Evolutionary conservation across 2,329 filamentous ascomycete species (phyloP), one percentile per base, ranked within the genome.

Genomic region (Diaporthe aspalathi): DNA sequence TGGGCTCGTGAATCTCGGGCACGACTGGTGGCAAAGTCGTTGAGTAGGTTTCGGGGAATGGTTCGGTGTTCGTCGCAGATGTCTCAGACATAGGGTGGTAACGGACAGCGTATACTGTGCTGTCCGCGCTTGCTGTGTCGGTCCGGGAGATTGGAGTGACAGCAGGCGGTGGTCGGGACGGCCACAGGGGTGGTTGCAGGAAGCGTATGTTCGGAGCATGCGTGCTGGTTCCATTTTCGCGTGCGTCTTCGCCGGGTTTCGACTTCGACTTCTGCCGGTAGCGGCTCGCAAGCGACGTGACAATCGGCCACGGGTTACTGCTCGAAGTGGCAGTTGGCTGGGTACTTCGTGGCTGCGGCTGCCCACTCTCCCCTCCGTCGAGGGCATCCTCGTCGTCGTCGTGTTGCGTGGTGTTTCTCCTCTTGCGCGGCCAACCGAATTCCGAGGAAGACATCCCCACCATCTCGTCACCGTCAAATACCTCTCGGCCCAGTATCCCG

Each of bases 401-500:
- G 29, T 74, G 72, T 38, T 74, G 76, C 11, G 35, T 38, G 35
- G 73, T 75, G 1, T 76, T 79, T 66, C 80, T 84, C 71, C 77
- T 78, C 68, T 80, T 81, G 43, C 80, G 81, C 17, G 78, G 81
- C 84, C 87, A 88, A 14, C 82, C 79, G 32, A 84, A 84, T 49
- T 89, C 86, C 1, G 86, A 81, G 2, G 86, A 83, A 47, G 87
- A 85, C 20, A 86, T 82, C 63, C 95, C 93, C 47, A 97, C 85
- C 91, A 96, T 97, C 78, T 97, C 95, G 77, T 98, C 95, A 4
- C 94, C 95, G 76, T 98, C 95, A 77, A 97, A 97, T 0, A 98
- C 91, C 78, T 98, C 95, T 74, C 95, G 87, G 4, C 95, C 95
- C 1, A 98, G 83, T 69, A 98, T 97, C 0, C 95, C 95, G 76